Evolutionary conservation across 1,284 basidiomycete genomes (phyloP).

Genomic region (Apiotrichum laibachii): DNA sequence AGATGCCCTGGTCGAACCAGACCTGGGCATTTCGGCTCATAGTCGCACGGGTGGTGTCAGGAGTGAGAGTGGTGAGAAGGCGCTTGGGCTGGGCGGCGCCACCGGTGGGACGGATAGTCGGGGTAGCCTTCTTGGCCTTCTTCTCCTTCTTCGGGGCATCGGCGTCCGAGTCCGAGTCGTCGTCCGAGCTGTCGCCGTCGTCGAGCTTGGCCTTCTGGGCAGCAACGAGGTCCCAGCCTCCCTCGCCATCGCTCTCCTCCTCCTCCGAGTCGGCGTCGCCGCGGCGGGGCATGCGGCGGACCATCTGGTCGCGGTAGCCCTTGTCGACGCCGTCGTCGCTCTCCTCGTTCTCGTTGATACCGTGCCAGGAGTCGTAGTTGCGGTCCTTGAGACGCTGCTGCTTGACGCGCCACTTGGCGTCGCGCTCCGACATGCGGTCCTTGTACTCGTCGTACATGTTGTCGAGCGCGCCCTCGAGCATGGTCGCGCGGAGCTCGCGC

Average conservation of each 20-base stretch:
- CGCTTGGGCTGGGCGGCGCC: conserved; percentile 42
- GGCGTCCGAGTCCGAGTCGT: conserved; percentile 39
- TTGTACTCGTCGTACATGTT: conserved; percentile 85
- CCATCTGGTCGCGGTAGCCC: conserved; percentile 31
- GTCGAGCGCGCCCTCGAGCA: conserved; percentile 81
- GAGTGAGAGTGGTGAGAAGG: conserved; percentile 40
- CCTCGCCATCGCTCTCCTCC: conserved; percentile 56
- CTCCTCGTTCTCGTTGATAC: conserved; percentile 57
- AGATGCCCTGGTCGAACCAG: conserved; percentile 96
- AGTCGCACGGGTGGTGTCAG: conserved; percentile 41
- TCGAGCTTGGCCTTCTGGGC: conserved; percentile 61
- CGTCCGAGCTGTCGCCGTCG: conserved; percentile 55
- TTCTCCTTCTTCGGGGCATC: conserved; percentile 24
- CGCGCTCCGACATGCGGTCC: conserved; percentile 74
- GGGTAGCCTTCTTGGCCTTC: conserved; percentile 23
- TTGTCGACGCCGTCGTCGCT: conserved; percentile 50
- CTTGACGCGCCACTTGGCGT: conserved; percentile 85
- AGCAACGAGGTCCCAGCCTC: conserved; percentile 74
- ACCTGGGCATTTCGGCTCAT: conserved; percentile 60
- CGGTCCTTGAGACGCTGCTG: conserved; percentile 74
- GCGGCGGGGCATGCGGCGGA: conserved; percentile 30
- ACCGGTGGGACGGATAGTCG: conserved; percentile 11
- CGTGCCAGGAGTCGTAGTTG: conserved; percentile 70
- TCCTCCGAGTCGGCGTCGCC: conserved; percentile 56
- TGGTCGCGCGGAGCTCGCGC: conserved; percentile 61